phyloP scores from a whole-genome alignment of 2,329 filamentous ascomycete genomes.

The Dactylonectria macrodidyma region DNA sequence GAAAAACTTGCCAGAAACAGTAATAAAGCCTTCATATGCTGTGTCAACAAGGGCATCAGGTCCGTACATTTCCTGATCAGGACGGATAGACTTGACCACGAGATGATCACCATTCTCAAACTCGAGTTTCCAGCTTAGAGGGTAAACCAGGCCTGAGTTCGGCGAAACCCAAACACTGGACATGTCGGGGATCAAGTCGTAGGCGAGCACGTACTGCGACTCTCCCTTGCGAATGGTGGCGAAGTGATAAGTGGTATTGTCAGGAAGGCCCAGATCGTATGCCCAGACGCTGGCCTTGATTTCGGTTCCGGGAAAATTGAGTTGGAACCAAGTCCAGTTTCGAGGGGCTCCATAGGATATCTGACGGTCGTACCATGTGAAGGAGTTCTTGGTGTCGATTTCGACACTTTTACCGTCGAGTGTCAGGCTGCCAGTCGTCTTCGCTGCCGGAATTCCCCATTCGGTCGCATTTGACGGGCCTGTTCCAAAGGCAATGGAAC shows the following conservation, averaged over 20 bases:
- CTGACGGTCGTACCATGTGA: constrained; percentile 26
- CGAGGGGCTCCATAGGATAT: constrained; percentile 1
- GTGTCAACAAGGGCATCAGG: no score
- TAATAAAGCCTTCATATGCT: constrained; percentile 20
- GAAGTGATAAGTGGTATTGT: no score
- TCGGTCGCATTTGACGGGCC: constrained; percentile 22
- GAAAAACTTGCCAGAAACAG: not conserved
- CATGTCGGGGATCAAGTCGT: constrained; percentile 9
- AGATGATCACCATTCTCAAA: constrained; percentile 23
- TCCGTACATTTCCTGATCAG: constrained; percentile 24
- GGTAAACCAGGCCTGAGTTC: constrained; percentile 6
- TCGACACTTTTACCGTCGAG: not conserved
- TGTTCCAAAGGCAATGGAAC: no score
- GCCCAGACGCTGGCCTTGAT: constrained; percentile 26
- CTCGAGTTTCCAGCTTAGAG: constrained; percentile 13
- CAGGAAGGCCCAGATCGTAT: not conserved
- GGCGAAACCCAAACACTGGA: constrained; percentile 13
- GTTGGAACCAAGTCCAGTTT: constrained; percentile 24
- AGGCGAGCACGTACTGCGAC: no score
- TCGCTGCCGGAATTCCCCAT: constrained; percentile 15
- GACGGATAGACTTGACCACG: constrained; percentile 1
- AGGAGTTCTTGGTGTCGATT: constrained; percentile 9
- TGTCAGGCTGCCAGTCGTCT: constrained; percentile 2
- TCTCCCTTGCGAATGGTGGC: no score
- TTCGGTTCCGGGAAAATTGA: constrained; percentile 12